Conservation (phyloP, 2,329 filamentous ascomycete species). For the Diaporthe eres region DNA sequence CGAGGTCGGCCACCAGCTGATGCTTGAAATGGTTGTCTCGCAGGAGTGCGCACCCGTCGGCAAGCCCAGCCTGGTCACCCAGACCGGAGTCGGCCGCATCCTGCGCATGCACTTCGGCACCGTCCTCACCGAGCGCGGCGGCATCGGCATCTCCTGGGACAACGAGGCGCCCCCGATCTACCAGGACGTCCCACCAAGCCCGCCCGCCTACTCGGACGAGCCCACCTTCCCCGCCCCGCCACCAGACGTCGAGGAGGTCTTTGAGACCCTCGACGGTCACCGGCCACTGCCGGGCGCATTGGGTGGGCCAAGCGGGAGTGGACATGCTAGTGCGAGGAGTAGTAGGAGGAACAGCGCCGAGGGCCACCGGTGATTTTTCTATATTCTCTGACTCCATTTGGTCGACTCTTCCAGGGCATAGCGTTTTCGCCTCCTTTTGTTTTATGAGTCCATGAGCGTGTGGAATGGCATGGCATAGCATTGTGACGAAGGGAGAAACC, state of each 20-base stretch:
- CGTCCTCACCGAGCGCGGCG: slow-evolving; percentile 84
- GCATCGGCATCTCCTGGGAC: slow-evolving; percentile 95
- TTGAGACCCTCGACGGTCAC: slow-evolving; percentile 54
- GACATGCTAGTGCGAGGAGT: slow-evolving; percentile 24
- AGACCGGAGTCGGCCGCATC: slow-evolving; percentile 91
- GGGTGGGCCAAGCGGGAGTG: slow-evolving; percentile 14
- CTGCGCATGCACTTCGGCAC: slow-evolving; percentile 92
- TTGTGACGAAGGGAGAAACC: slow-evolving; percentile 1
- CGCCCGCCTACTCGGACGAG: slow-evolving; percentile 75
- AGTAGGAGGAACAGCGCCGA: slow-evolving; percentile 37
- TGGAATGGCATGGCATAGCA: slow-evolving; percentile 5
- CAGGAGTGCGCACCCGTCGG: slow-evolving; percentile 87
- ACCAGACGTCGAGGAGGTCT: slow-evolving; percentile 53
- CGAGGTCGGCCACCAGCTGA: slow-evolving; percentile 85
- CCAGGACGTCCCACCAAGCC: slow-evolving; percentile 90
- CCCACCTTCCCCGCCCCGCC: slow-evolving; percentile 46
- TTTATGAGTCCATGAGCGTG: slow-evolving; percentile 8
- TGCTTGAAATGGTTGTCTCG: slow-evolving; percentile 93
- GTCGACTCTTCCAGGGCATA: neutral
- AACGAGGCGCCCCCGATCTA: slow-evolving; percentile 96
- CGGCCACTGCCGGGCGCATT: neutral
- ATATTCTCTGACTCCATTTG: neutral
- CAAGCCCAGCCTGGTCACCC: slow-evolving; percentile 78
- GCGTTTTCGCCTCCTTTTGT: neutral
- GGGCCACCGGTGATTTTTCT: slow-evolving; percentile 11